A percentile compares a stretch with the other conserved stretches of the same genome.
Conservation (phyloP, 1,139 yeast species). For the Kurtzmaniella quercitrusa region DNA sequence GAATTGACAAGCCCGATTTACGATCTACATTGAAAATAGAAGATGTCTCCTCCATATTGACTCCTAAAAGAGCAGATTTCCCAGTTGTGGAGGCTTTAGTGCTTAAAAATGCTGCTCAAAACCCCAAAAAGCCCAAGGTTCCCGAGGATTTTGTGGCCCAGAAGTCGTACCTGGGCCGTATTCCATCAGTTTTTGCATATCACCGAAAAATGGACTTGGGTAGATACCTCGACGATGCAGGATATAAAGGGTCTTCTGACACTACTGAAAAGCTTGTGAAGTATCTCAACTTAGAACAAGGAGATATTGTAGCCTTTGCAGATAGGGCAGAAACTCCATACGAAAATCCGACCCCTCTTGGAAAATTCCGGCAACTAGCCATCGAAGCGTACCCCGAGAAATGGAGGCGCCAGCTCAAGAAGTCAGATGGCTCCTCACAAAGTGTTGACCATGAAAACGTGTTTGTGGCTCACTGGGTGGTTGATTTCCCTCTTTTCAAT, state of each 20-base stretch:
- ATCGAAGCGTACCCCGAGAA: conserved; percentile 48
- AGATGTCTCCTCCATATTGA: conserved; percentile 42
- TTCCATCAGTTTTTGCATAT: conserved; percentile 56
- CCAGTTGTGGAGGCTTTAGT: conserved; percentile 74
- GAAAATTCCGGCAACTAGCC: conserved; percentile 74
- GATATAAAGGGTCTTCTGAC: conserved; percentile 17
- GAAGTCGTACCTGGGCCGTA: conserved; percentile 48
- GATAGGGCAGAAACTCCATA: conserved; percentile 65
- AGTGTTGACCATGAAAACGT: conserved; percentile 14
- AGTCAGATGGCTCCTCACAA: conserved; percentile 16
- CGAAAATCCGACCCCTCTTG: conserved; percentile 95
- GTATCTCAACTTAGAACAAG: conserved; percentile 45
- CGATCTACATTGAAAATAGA: conserved; percentile 55
- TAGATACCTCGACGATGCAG: conserved; percentile 26
- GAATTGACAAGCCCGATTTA: conserved; percentile 94
- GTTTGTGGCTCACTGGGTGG: conserved; percentile 81
- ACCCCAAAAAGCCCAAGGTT: conserved; percentile 19
- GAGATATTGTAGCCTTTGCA: conserved; percentile 74
- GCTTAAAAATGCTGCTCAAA: conserved; percentile 44
- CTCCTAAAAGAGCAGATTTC: conserved; percentile 34
- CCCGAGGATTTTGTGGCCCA: conserved; percentile 36
- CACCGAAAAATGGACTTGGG: conserved; percentile 26
- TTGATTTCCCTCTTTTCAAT: conserved; percentile 84
- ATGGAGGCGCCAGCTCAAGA: conserved; percentile 44
- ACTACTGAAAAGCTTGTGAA: conserved; percentile 19